phyloP scores from a whole-genome alignment of 305 asterid species.

The Plantago lanceolata region DNA sequence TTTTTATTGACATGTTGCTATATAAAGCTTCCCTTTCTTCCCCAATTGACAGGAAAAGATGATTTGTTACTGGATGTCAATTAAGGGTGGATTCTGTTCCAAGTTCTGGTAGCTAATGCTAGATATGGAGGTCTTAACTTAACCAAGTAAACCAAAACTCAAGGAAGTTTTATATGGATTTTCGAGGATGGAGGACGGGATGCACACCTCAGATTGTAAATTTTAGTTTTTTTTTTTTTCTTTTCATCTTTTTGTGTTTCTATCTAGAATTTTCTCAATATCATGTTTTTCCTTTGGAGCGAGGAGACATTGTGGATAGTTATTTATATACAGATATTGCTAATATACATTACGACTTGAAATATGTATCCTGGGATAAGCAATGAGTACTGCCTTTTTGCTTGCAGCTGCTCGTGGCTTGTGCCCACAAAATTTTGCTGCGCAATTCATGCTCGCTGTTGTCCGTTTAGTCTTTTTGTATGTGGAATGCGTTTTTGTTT shows the following conservation, averaged over 20 bases:
- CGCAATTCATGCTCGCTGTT: too few relatives aligned
- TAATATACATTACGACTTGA: conserved; percentile 4
- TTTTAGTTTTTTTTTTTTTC: neutral
- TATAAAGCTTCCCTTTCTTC: conserved; percentile 8
- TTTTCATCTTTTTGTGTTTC: too few relatives aligned
- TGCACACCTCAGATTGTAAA: neutral
- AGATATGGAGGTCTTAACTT: neutral
- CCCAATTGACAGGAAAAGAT: conserved; percentile 1
- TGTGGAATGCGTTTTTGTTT: too few relatives aligned
- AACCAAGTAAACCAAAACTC: neutral
- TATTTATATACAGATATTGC: conserved; percentile 4
- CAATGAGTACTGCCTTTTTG: neutral
- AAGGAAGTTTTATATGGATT: neutral
- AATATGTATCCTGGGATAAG: neutral
- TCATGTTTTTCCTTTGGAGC: too few relatives aligned
- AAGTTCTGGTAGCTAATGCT: neutral
- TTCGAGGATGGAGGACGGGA: neutral
- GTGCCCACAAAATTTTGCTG: neutral
- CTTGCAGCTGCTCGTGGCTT: neutral
- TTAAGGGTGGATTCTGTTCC: neutral
- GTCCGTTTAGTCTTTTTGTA: neutral
- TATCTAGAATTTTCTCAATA: too few relatives aligned
- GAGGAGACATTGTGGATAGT: neutral
- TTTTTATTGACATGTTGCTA: neutral
- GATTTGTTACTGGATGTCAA: neutral